Evolutionary conservation across 305 asterid genomes (phyloP), one percentile per base, ranked within the genome.

Genomic region (Euphrasia arctica): DNA sequence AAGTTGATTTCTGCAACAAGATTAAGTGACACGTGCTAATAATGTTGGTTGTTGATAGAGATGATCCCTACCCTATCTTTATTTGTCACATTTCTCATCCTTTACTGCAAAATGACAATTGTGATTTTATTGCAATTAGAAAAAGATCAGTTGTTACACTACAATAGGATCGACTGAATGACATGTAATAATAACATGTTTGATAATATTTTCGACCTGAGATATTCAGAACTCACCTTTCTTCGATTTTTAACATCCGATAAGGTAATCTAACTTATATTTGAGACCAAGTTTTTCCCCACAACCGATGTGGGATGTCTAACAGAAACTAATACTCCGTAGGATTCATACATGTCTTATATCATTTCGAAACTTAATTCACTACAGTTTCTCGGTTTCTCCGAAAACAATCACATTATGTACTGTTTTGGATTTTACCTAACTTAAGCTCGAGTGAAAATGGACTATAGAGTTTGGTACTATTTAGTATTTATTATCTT

Each of bases 11-110:
- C 5, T 56, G 28, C 27, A 27, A 49, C 0, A 55, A 60, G 72
- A 78, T 70, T 34, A 50, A 51, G 55, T 43, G 82, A 74, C 82
- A 78, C 77, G 79, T 54, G 5, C 57, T 51, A 54, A 10, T 7
- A 18, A 9, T 22, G 28, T 22, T 54, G 31, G 32, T 36, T 18
- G 2, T 50, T 29, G 55, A 60, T 27, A 62, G 61, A 22, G 45
- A 7, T 69, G 69, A 43, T 67, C 67, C 64, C 49, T 51, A 74
- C 74, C 79, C 64, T 28, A 9, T 8, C 45, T 57, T 72, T 34
- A 34, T 34, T 34, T 62, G 65, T 55, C 63, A 56, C 9, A 36
- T 18, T 18, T 63, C 69, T 70, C 71, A 71, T 68, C 68, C 36
- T 63, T 55, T 70, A 73, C 78, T 36, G 42, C 39, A 18, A 18